Evolutionary conservation across 2,329 filamentous ascomycete species (phyloP).

Genomic region (Colletotrichum sp.): DNA sequence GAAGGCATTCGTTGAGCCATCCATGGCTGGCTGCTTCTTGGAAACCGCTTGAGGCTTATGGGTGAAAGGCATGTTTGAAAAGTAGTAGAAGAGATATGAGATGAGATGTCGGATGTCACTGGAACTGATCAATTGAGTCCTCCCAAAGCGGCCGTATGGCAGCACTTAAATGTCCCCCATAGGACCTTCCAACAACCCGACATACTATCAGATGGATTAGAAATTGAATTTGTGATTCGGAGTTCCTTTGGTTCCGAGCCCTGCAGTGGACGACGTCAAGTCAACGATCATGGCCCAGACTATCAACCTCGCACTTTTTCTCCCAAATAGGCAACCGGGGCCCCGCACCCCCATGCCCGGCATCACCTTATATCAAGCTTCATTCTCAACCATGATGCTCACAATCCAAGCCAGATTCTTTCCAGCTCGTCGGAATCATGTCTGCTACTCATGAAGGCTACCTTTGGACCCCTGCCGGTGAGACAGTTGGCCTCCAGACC

Average conservation of each 20-base stretch:
- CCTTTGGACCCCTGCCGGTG: fast-evolving
- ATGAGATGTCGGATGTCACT: neutral
- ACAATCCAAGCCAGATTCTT: neutral
- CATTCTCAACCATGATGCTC: neutral
- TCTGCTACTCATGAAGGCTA: neutral
- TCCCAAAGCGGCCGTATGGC: neutral
- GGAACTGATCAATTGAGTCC: neutral
- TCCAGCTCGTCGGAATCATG: neutral
- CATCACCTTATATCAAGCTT: neutral
- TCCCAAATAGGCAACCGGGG: neutral
- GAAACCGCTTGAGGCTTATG: neutral
- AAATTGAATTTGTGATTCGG: neutral
- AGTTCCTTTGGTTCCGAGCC: neutral
- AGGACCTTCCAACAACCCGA: neutral
- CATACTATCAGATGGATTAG: fast-evolving
- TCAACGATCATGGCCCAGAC: neutral
- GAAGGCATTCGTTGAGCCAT: neutral
- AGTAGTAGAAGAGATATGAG: fast-evolving
- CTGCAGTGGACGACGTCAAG: neutral
- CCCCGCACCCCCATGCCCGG: neutral
- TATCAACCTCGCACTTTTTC: neutral
- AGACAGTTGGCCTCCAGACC: neutral
- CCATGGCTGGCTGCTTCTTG: neutral
- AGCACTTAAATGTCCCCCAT: neutral
- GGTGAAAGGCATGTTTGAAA: neutral